Evolutionary conservation across 2,329 filamentous ascomycete genomes (phyloP).

Genomic region (Microthyrium microscopicum): DNA sequence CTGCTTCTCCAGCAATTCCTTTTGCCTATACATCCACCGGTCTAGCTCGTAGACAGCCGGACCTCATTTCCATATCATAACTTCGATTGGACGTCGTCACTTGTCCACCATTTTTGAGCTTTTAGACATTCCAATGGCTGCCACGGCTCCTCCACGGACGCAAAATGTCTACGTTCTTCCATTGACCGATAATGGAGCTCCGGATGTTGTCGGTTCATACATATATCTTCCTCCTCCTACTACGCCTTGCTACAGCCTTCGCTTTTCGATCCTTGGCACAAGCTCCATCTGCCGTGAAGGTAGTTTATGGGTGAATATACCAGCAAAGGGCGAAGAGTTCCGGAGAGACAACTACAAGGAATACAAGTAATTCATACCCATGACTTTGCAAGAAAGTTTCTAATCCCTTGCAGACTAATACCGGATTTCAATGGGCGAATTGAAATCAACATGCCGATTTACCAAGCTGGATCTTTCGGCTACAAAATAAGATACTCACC

Average conservation of each 20-base stretch:
- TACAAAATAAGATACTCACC: constrained; percentile 90
- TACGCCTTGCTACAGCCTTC: constrained; percentile 56
- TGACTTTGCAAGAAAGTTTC: background rate
- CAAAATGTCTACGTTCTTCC: constrained; percentile 61
- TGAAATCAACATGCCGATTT: constrained; percentile 75
- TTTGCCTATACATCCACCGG: no score
- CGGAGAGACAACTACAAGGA: constrained; percentile 65
- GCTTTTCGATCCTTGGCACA: constrained; percentile 84
- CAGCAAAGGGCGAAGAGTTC: constrained; percentile 58
- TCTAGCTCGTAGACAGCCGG: no score
- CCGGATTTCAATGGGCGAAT: constrained; percentile 88
- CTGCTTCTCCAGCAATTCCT: no score
- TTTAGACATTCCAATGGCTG: no score
- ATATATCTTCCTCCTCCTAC: constrained; percentile 73
- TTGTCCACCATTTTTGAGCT: no score
- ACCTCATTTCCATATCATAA: no score
- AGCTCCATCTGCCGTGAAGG: constrained; percentile 92
- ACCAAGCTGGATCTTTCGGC: constrained; percentile 71
- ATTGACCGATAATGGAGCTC: constrained; percentile 83
- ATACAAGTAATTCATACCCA: constrained; percentile 53
- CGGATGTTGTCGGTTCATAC: constrained; percentile 76
- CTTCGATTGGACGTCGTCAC: no score
- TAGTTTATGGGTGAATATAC: constrained; percentile 93
- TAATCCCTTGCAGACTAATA: constrained; percentile 42
- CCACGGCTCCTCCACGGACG: constrained; percentile 27